Conservation (phyloP, 768 basidiomycete genomes). For the Kwoniella dejecticola region DNA sequence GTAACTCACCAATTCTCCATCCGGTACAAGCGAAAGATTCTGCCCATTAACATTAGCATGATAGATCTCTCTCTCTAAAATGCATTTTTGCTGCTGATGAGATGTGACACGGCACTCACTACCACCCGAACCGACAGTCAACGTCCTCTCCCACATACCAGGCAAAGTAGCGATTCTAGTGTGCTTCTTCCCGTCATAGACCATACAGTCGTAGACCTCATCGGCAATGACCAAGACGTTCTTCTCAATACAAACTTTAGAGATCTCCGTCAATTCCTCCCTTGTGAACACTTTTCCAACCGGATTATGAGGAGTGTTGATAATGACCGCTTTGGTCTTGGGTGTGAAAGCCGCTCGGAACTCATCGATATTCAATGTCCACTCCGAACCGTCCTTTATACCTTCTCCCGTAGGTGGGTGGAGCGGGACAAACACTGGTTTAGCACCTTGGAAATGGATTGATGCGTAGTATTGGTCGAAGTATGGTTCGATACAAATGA, state of each 20-base stretch:
- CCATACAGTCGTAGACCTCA: constrained; percentile 97
- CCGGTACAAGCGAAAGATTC: constrained; percentile 97
- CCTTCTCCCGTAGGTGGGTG: constrained; percentile 70
- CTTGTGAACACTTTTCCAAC: constrained; percentile 94
- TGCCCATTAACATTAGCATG: constrained; percentile 45
- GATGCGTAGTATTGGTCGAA: constrained; percentile 95
- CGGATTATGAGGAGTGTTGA: constrained; percentile 97
- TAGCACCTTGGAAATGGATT: constrained; percentile 89
- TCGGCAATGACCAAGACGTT: constrained; percentile 92
- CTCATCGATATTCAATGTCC: constrained; percentile 88
- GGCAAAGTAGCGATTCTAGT: constrained; percentile 90
- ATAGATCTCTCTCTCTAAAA: background rate
- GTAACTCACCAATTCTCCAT: constrained; percentile 70
- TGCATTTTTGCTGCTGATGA: too few species aligned
- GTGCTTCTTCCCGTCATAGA: constrained; percentile 85
- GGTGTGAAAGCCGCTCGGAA: constrained; percentile 81
- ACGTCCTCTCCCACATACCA: constrained; percentile 97
- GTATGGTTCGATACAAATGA: constrained; percentile 98
- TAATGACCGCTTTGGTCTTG: constrained; percentile 88
- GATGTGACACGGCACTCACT: too few species aligned
- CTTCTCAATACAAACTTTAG: constrained; percentile 82
- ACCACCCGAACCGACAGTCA: constrained; percentile 93
- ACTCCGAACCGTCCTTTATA: constrained; percentile 66
- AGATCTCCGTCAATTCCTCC: constrained; percentile 79
- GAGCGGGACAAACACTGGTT: constrained; percentile 89